phyloP scores from a whole-genome alignment of 2,329 filamentous ascomycete species.

The Fusarium sulawesiense region DNA sequence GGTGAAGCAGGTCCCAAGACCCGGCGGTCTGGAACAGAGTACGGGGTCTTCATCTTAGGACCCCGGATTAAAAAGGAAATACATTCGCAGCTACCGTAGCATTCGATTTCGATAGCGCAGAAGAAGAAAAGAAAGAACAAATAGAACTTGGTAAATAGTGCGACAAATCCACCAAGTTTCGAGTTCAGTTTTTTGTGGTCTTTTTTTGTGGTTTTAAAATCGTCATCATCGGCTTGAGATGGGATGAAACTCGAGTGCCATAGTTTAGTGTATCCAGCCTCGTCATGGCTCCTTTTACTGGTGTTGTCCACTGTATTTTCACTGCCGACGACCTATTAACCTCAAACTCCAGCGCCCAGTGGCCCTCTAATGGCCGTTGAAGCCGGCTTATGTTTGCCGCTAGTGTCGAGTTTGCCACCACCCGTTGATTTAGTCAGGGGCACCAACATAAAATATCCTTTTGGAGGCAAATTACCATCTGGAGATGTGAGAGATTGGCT shows the following conservation, averaged over 20 bases:
- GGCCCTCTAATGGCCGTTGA: constrained; percentile 40
- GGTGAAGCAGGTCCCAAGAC: constrained; percentile 6
- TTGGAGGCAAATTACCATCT: constrained; percentile 2
- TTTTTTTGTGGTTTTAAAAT: constrained; percentile 1
- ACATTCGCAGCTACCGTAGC: not conserved
- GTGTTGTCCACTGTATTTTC: not conserved
- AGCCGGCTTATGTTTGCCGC: constrained; percentile 33
- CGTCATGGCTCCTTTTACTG: constrained; percentile 10
- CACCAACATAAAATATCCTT: constrained; percentile 11
- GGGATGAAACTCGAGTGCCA: constrained; percentile 15
- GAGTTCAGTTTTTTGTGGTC: not conserved
- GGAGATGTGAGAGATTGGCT: not conserved
- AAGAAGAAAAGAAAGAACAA: constrained; percentile 32
- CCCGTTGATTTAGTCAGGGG: constrained; percentile 45
- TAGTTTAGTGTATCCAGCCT: constrained; percentile 14
- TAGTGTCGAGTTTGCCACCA: constrained; percentile 45
- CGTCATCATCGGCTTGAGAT: constrained; percentile 6
- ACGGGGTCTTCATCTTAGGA: constrained; percentile 20
- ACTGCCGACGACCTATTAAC: constrained; percentile 2
- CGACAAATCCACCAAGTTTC: constrained; percentile 10
- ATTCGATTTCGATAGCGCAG: constrained; percentile 4
- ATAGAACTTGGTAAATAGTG: constrained; percentile 9
- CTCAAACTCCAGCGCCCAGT: constrained; percentile 8
- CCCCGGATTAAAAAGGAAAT: constrained; percentile 41
- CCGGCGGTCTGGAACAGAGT: constrained; percentile 39